Conservation (phyloP, 2,329 filamentous ascomycete species). For the Nemania diffusa region DNA sequence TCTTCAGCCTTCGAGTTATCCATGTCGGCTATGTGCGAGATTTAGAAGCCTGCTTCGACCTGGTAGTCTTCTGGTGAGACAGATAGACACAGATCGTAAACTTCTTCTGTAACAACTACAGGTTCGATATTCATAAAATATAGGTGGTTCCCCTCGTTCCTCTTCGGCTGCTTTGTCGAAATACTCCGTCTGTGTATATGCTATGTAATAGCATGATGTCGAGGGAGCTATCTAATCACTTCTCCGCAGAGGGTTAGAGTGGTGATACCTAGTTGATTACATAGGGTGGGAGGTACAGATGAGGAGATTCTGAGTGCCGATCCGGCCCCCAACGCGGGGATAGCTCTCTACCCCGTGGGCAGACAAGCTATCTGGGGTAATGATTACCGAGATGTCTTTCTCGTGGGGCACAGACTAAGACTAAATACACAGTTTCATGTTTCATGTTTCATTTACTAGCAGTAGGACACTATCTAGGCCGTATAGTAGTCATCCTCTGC, state of each 20-base stretch:
- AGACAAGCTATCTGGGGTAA: conserved; percentile 6
- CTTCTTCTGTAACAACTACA: neutral
- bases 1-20: conserved; percentile 15
- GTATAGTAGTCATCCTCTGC: neutral
- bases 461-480: neutral
- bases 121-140: neutral
- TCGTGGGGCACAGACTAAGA: neutral
- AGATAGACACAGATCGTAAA: neutral
- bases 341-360: conserved; percentile 18
- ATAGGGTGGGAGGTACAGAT: conserved; percentile 11
- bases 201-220: neutral
- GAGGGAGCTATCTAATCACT: neutral
- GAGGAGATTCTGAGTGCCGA: conserved; percentile 18
- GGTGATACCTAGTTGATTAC: neutral
- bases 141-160: neutral
- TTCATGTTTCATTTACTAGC: neutral
- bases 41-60: neutral
- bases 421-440: neutral
- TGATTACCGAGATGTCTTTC: conserved; percentile 6
- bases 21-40: conserved; percentile 3
- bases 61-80: neutral
- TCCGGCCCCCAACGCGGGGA: conserved; percentile 19
- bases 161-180: conserved; percentile 7
- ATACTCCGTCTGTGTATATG: neutral
- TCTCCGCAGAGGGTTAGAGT: conserved; percentile 17